A percentile compares a stretch with the other conserved stretches of the same genome.
These are phyloP conservation scores for Cryptosporidium andersoni DNA, from an alignment of 169 alveolate genomes.

Conservation along the genomic window DNA sequence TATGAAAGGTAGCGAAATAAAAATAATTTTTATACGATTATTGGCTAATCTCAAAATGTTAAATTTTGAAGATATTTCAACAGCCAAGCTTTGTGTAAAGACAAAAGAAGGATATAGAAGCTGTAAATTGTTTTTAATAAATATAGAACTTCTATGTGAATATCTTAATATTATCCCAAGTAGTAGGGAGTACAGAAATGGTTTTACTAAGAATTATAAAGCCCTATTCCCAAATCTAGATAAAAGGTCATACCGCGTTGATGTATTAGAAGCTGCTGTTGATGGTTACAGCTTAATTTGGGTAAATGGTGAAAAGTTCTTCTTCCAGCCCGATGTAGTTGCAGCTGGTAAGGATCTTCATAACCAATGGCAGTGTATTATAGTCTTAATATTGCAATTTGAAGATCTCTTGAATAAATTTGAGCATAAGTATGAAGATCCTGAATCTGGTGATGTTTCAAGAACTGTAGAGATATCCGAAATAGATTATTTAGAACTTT, in stretches of 20 bases:
- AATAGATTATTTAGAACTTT: conserved; percentile 4
- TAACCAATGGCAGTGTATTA: conserved; percentile 43
- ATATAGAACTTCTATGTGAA: conserved; percentile 47
- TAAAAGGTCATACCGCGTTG: conserved; percentile 55
- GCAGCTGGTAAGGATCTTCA: conserved; percentile 21
- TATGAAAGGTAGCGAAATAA: conserved; percentile 18
- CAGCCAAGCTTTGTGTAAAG: conserved; percentile 54
- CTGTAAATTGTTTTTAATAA: conserved; percentile 48
- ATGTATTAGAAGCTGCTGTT: conserved; percentile 64
- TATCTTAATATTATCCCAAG: conserved; percentile 20
- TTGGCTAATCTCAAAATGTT: conserved; percentile 31
- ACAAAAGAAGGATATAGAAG: conserved; percentile 55
- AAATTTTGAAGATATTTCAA: conserved; percentile 60
- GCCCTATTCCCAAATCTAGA: conserved; percentile 39
- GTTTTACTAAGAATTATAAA: conserved; percentile 44
- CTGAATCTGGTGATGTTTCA: too few relatives aligned
- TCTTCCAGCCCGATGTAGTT: conserved; percentile 32
- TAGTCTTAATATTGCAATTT: conserved; percentile 32
- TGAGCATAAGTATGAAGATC: background rate
- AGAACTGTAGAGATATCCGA: background rate
- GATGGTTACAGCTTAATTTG: conserved; percentile 68
- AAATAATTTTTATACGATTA: conserved; percentile 34
- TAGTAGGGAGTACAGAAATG: conserved; percentile 18
- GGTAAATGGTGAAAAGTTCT: conserved; percentile 68
- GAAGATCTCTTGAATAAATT: conserved; percentile 17